Evolutionary conservation across 1,284 basidiomycete genomes (phyloP), one percentile per base, ranked within the genome.

Genomic region (Sporisorium graminicola): DNA sequence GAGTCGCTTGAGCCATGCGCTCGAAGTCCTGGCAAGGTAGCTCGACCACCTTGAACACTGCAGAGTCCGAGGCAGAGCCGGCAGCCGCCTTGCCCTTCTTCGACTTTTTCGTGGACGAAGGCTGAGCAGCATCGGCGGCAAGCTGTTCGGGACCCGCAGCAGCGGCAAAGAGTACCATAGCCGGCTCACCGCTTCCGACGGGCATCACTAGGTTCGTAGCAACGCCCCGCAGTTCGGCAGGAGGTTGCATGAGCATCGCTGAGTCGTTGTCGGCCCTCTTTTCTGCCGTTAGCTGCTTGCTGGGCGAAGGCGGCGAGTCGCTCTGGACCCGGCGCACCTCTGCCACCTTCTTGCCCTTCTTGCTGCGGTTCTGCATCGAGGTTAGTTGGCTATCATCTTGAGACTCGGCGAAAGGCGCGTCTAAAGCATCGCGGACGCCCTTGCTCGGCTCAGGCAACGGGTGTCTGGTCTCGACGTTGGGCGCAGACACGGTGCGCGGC

Each of bases 21-120:
- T 76, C 73, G 31, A 76, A 76, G 22, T 76, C 64, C 24, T 71
- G 67, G 43, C 73, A 60, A 18, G 73, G 73, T 29, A 73, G 56
- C 26, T 65, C 72, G 42, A 71, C 44, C 5, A 64, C 60, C 40
- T 65, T 64, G 62, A 70, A 59, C 1, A 68, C 58, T 18, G 60
- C 58, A 10, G 64, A 62, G 24, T 63, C 65, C 12, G 70, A 59
- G 46, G 62, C 62, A 43, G 70, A 60, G 42, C 54, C 53, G 2
- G 49, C 51, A 4, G 46, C 49, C 1, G 64, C 44, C 53, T 71
- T 76, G 33, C 60, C 44, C 40, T 64, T 72, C 57, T 66, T 73
- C n/a, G 33, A 37, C 55, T 77, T 73, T 44, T 77, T 77, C 1
- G 52, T 44, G 18, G 61, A 49, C 2, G 12, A 26, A 18, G 53